phyloP scores from a whole-genome alignment of 1,139 yeast species.

The Hemisphaericaspora lyxosophila region DNA sequence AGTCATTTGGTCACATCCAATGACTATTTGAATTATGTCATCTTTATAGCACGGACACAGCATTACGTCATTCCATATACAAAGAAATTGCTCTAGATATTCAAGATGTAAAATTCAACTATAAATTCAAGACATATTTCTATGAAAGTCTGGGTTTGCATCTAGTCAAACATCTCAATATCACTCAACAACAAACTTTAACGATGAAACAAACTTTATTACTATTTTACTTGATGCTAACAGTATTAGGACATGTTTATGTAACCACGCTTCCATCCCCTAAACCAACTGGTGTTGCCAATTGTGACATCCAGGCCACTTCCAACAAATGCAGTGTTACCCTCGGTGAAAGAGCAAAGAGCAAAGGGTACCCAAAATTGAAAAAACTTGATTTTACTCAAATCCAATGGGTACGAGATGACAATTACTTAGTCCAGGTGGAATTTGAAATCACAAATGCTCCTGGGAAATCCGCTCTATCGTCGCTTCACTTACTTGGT shows the following conservation, averaged over 20 bases:
- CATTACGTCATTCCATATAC: too few relatives aligned
- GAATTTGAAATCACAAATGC: slow-evolving; percentile 1
- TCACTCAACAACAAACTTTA: background rate
- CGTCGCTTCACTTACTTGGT: background rate
- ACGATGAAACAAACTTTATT: background rate
- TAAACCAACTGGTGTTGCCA: background rate
- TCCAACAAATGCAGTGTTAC: background rate
- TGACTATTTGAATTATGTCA: too few relatives aligned
- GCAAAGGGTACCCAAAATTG: background rate
- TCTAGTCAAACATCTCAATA: too few relatives aligned
- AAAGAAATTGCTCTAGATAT: too few relatives aligned
- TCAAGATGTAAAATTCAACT: too few relatives aligned
- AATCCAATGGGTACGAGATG: background rate
- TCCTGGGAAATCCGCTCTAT: background rate
- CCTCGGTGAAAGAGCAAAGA: background rate
- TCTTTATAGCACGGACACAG: too few relatives aligned
- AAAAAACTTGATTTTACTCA: background rate
- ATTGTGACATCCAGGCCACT: background rate
- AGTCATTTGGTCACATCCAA: too few relatives aligned
- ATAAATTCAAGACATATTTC: too few relatives aligned
- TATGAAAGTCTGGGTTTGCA: too few relatives aligned
- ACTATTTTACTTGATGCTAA: background rate
- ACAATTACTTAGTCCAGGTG: background rate
- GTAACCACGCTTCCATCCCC: background rate
- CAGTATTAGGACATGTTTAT: background rate